phyloP scores from a whole-genome alignment of 257 asterid genomes.

The Cynanchum wilfordii region DNA sequence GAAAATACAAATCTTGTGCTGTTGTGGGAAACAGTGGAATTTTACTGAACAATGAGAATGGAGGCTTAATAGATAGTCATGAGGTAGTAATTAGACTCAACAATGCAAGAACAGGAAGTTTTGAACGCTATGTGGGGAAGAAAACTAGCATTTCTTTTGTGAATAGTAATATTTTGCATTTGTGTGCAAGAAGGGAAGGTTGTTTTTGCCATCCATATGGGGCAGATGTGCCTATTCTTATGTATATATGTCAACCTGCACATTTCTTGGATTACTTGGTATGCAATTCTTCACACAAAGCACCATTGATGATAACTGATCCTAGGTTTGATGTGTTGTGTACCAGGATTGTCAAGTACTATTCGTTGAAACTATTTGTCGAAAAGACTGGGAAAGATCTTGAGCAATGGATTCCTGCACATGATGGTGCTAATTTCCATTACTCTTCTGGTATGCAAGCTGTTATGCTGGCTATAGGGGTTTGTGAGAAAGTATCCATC shows the following conservation, averaged over 20 bases:
- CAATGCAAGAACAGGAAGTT: constrained; percentile 61
- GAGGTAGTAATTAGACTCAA: constrained; percentile 77
- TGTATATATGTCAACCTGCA: constrained; percentile 87
- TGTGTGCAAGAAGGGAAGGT: constrained; percentile 67
- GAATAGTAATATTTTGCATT: constrained; percentile 78
- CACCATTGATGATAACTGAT: constrained; percentile 68
- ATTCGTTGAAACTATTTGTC: constrained; percentile 58
- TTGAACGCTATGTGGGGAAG: constrained; percentile 61
- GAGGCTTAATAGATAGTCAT: constrained; percentile 61
- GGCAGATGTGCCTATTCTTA: constrained; percentile 49
- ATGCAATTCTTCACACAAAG: constrained; percentile 68
- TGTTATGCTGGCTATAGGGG: constrained; percentile 72
- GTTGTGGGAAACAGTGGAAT: constrained; percentile 98
- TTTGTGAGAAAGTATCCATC: constrained; percentile 75
- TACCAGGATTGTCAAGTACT: constrained; percentile 74
- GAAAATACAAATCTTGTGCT: constrained; percentile 63
- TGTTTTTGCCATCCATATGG: constrained; percentile 97
- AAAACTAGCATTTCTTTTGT: constrained; percentile 77
- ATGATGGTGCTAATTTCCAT: constrained; percentile 72
- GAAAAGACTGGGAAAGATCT: constrained; percentile 43
- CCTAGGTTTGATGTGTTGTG: constrained; percentile 69
- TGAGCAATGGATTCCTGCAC: constrained; percentile 61
- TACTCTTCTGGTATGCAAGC: constrained; percentile 98
- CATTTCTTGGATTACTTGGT: constrained; percentile 78
- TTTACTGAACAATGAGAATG: constrained; percentile 47